Conservation (phyloP, 768 basidiomycete species). For the Russula olivacea region DNA sequence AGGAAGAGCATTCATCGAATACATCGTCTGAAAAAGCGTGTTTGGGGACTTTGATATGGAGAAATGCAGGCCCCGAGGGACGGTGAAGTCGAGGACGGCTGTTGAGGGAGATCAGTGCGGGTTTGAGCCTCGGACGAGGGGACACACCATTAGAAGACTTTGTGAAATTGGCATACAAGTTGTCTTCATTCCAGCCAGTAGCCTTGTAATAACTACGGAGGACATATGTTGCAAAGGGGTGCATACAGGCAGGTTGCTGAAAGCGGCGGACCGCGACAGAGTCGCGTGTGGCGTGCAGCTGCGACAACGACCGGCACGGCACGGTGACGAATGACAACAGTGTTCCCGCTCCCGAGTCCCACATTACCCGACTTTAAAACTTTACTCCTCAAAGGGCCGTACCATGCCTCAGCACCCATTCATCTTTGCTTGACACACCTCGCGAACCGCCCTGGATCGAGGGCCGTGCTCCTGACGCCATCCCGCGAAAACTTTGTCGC, state of each 20-base stretch:
- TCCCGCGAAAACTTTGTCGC: conserved; percentile 41
- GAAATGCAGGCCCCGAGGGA: conserved; percentile 74
- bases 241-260: conserved; percentile 38
- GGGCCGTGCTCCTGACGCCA: conserved; percentile 48
- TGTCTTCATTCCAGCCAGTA: conserved; percentile 98
- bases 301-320: not conserved
- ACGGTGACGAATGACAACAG: conserved; percentile 15
- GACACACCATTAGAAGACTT: conserved; percentile 75
- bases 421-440: conserved; percentile 55
- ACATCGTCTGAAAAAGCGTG: conserved; percentile 80
- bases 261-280: not conserved
- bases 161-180: conserved; percentile 84
- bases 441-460: conserved; percentile 32
- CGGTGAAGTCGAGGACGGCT: conserved; percentile 90
- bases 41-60: conserved; percentile 87
- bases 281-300: not conserved
- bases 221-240: conserved; percentile 84
- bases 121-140: not conserved
- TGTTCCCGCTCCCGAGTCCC: conserved; percentile 42
- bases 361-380: conserved; percentile 50
- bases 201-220: conserved; percentile 83
- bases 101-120: conserved; percentile 6
- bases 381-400: conserved; percentile 57
- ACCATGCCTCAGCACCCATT: conserved; percentile 63
- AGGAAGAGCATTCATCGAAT: conserved; percentile 89